Percentiles rank a stretch among this genome's conserved stretches.
Conservation (phyloP, 2,329 filamentous ascomycete genomes). For the Cryphonectria carpinicola region DNA sequence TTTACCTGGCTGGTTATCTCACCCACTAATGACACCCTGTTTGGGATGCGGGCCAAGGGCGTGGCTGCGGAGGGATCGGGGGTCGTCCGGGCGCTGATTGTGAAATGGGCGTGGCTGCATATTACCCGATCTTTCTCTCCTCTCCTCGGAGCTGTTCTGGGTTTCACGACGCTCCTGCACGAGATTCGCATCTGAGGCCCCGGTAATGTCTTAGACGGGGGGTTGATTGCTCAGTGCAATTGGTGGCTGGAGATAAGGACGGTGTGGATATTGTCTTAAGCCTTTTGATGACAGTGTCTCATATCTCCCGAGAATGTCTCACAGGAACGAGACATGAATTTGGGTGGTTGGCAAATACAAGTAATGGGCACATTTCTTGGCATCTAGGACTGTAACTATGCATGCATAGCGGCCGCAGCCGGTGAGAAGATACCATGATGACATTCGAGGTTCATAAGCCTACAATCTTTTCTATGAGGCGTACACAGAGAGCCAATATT, state of each 20-base stretch:
- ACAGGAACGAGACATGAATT: background rate
- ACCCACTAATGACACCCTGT: constrained; percentile 38
- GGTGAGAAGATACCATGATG: background rate
- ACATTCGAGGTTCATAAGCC: background rate
- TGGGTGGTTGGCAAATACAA: background rate
- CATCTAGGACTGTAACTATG: background rate
- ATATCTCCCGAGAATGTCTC: background rate
- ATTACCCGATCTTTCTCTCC: constrained; percentile 33
- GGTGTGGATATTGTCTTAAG: background rate
- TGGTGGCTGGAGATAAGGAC: background rate
- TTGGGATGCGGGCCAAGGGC: background rate
- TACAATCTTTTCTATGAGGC: no score
- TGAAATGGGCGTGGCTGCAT: constrained; percentile 37
- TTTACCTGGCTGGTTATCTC: constrained; percentile 43
- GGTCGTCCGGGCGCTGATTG: constrained; percentile 30
- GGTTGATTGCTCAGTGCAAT: background rate
- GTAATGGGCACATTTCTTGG: background rate
- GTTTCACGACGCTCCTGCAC: constrained; percentile 4
- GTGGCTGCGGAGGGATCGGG: background rate
- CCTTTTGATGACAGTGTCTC: background rate
- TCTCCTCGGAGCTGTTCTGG: constrained; percentile 30
- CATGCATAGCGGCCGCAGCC: background rate
- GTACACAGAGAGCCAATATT: background rate
- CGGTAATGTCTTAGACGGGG: background rate
- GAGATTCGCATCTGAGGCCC: background rate